phyloP scores from a whole-genome alignment of 176 grass and related monocot genomes.

The Saccharum spontaneum region DNA sequence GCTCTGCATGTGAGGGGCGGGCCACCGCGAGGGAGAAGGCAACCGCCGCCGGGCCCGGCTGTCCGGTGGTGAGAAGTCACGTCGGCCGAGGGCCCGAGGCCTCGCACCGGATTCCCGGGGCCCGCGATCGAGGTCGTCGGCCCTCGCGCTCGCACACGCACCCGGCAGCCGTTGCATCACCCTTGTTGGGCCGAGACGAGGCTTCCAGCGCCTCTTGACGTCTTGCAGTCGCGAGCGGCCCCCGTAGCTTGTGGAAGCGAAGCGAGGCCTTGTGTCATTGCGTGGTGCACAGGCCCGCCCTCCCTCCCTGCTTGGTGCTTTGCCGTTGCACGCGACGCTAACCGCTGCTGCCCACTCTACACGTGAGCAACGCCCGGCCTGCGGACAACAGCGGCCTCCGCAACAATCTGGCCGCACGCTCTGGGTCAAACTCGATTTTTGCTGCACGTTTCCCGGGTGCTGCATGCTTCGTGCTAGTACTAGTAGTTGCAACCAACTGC shows the following conservation, averaged over 20 bases:
- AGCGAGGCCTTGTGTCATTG: background rate
- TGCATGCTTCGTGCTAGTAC: background rate
- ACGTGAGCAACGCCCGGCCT: background rate
- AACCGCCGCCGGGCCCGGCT: background rate
- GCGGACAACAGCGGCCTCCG: background rate
- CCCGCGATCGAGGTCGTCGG: background rate
- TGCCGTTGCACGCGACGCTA: background rate
- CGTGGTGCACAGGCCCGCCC: background rate
- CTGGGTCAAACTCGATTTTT: background rate
- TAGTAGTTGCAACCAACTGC: background rate
- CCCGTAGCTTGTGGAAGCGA: background rate
- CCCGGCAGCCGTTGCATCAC: background rate
- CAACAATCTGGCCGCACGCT: background rate
- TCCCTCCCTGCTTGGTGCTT: background rate
- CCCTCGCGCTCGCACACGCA: background rate
- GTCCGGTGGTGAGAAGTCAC: background rate
- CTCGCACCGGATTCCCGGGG: slow-evolving; percentile 10
- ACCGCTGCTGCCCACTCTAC: background rate
- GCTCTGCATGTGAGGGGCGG: slow-evolving; percentile 44
- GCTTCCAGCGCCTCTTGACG: background rate
- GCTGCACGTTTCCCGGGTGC: background rate
- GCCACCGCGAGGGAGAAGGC: slow-evolving; percentile 9
- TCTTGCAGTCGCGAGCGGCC: background rate
- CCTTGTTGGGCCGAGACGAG: background rate
- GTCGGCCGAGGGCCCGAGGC: background rate